Conservation (phyloP, 768 basidiomycete species). For the Psilocybe azurescens region DNA sequence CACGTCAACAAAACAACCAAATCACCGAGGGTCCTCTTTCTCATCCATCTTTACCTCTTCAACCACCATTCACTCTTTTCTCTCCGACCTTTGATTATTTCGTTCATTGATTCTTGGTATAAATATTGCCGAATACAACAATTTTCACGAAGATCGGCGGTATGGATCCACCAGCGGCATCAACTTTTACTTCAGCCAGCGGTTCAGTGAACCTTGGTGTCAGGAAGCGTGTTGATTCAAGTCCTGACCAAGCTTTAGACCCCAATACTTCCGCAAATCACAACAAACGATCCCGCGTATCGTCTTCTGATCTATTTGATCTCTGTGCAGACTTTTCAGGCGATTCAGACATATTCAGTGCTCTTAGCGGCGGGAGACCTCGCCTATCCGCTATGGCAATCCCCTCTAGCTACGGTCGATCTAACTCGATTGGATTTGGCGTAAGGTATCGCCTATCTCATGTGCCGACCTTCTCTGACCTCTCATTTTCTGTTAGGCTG, state of each 20-base stretch:
- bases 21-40: conserved; percentile 9
- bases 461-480: not conserved
- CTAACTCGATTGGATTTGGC: conserved; percentile 26
- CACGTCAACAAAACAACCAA: conserved; percentile 36
- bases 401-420: conserved; percentile 21
- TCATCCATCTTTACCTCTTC: conserved; percentile 12
- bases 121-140: no score
- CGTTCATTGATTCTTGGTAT: not conserved
- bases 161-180: conserved; percentile 4
- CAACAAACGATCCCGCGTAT: not conserved
- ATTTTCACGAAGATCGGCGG: no score
- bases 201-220: conserved; percentile 16
- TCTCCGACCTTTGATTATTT: conserved; percentile 1
- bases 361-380: conserved; percentile 33
- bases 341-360: not conserved
- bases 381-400: conserved; percentile 34
- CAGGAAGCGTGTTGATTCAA: conserved; percentile 41
- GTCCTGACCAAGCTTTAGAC: conserved; percentile 28
- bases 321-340: not conserved
- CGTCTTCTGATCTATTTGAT: not conserved
- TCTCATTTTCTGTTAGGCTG: conserved; percentile 3
- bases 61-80: not conserved
- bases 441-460: conserved; percentile 20
- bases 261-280: conserved; percentile 6
- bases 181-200: not conserved